Evolutionary conservation across 108 stramenopile species (phyloP).

Genomic region (Phaeodactylum tricornutum): DNA sequence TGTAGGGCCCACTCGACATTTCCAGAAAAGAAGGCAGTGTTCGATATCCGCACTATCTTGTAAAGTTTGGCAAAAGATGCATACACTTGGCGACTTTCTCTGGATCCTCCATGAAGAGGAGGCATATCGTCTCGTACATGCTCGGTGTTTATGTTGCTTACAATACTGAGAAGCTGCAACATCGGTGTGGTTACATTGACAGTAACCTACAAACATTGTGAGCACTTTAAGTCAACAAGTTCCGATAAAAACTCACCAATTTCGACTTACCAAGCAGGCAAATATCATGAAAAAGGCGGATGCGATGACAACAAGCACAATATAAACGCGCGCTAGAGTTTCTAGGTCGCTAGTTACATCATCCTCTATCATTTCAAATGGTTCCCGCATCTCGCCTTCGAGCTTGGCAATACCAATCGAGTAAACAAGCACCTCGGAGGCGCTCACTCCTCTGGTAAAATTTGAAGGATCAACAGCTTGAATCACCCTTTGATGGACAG

Average conservation of each 20-base stretch:
- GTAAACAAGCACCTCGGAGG: conserved; percentile 7
- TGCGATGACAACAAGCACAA: conserved; percentile 8
- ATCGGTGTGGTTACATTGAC: conserved; percentile 22
- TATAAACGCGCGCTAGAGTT: conserved; percentile 4
- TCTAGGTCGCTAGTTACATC: conserved; percentile 5
- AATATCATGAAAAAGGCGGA: conserved; percentile 9
- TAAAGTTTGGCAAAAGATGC: conserved; percentile 37
- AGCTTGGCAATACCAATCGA: conserved; percentile 15
- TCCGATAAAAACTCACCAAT: neutral
- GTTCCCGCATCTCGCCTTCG: neutral
- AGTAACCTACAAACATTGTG: conserved; percentile 14
- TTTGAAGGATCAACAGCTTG: conserved; percentile 9
- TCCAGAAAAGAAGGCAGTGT: conserved; percentile 42
- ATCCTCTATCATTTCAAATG: conserved; percentile 3
- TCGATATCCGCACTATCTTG: conserved; percentile 38
- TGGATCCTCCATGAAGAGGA: conserved; percentile 32
- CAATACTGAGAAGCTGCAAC: conserved; percentile 18
- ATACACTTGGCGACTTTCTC: conserved; percentile 37
- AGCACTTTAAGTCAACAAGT: conserved; percentile 2
- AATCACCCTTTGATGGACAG: conserved; percentile 11
- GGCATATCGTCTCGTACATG: conserved; percentile 32
- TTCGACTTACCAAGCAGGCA: conserved; percentile 8
- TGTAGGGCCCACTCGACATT: conserved; percentile 31
- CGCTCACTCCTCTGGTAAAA: conserved; percentile 14
- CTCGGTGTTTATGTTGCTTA: conserved; percentile 29